A percentile compares a stretch with the other conserved stretches of the same genome.
phyloP scores from a whole-genome alignment of 495 filamentous ascomycete species.

The Penicillium alfredii region DNA sequence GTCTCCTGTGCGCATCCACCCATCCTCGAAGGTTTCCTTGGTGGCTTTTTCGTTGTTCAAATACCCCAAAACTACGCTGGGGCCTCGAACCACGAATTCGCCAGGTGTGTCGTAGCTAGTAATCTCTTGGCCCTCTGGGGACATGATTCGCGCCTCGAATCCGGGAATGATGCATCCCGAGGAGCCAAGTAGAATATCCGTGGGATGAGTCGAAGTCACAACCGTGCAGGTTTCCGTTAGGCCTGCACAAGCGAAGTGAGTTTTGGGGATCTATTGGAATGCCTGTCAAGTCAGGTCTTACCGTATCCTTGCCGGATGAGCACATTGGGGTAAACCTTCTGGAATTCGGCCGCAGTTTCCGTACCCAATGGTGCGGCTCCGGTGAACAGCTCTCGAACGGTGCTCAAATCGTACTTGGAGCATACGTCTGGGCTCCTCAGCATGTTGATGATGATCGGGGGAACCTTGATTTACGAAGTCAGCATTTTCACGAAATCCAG shows the following conservation, averaged over 20 bases:
- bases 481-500: too few species aligned
- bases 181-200: slow-evolving; percentile 67
- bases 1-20: slow-evolving; percentile 83
- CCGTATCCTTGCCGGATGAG: slow-evolving; percentile 75
- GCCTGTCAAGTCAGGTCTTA: too few species aligned
- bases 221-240: slow-evolving; percentile 80
- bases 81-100: slow-evolving; percentile 71
- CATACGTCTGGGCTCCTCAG: slow-evolving; percentile 57
- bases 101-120: slow-evolving; percentile 70
- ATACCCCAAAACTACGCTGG: slow-evolving; percentile 76
- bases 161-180: slow-evolving; percentile 68
- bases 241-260: slow-evolving; percentile 37
- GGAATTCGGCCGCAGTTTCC: slow-evolving; percentile 67
- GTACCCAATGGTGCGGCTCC: slow-evolving; percentile 79
- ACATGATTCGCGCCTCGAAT: slow-evolving; percentile 61
- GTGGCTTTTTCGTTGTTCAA: slow-evolving; percentile 80
- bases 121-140: slow-evolving; percentile 69
- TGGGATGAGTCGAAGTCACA: slow-evolving; percentile 55
- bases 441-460: slow-evolving; percentile 82
- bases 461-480: too few species aligned
- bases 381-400: slow-evolving; percentile 61
- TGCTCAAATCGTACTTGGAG: slow-evolving; percentile 69
- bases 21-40: slow-evolving; percentile 69
- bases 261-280: background rate
- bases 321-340: slow-evolving; percentile 59